These are phyloP conservation scores for Populus hybrid DNA, from an alignment of 441 rosid genomes.

Conservation along the genomic window DNA sequence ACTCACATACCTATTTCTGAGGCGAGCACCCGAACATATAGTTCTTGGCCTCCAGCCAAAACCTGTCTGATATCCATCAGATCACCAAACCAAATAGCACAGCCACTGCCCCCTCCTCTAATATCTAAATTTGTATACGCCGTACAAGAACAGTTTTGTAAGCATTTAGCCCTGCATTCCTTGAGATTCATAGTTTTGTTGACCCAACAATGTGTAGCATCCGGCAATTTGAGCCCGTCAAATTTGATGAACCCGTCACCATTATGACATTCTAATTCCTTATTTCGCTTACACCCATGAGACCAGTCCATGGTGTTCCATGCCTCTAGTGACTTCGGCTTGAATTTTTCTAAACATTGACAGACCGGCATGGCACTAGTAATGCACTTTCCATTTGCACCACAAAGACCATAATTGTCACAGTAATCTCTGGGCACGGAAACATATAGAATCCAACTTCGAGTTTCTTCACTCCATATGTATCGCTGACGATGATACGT, in stretches of 20 bases:
- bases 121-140: slow-evolving; percentile 25
- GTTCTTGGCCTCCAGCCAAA: slow-evolving; percentile 23
- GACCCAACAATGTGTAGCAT: slow-evolving; percentile 14
- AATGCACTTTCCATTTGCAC: slow-evolving; percentile 47
- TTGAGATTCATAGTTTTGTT: slow-evolving; percentile 25
- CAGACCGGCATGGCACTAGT: slow-evolving; percentile 46
- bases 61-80: slow-evolving; percentile 33
- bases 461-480: slow-evolving; percentile 39
- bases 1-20: slow-evolving; percentile 21
- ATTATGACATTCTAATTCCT: slow-evolving; percentile 30
- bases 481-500: slow-evolving; percentile 29
- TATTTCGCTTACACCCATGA: slow-evolving; percentile 47
- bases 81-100: slow-evolving; percentile 38
- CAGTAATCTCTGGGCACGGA: slow-evolving; percentile 51
- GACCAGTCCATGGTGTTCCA: slow-evolving; percentile 51
- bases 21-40: slow-evolving; percentile 26
- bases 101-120: slow-evolving; percentile 28
- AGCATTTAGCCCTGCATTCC: slow-evolving; percentile 46
- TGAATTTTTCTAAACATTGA: slow-evolving; percentile 46
- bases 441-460: slow-evolving; percentile 42
- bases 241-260: slow-evolving; percentile 14
- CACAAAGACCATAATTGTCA: slow-evolving; percentile 39
- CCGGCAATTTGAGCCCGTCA: slow-evolving; percentile 18
- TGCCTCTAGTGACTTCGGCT: slow-evolving; percentile 37
- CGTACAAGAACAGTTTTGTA: slow-evolving; percentile 32